Base-by-base conservation (phyloP, 2,329 filamentous ascomycete species). In the Zalaria obscura region DNA sequence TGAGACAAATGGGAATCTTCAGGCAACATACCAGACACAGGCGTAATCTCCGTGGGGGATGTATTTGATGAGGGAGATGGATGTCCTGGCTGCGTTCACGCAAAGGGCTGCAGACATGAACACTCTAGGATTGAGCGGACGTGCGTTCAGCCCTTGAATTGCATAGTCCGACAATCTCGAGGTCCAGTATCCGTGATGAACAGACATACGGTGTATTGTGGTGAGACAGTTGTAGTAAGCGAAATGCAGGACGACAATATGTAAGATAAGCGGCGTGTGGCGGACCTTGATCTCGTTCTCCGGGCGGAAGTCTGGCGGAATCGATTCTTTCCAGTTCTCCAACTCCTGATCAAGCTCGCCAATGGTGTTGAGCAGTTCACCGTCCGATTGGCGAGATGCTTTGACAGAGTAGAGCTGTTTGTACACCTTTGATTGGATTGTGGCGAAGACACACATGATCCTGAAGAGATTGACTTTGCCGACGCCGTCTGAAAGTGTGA, bases 171-270 rank as follows among this genome's bases (percentile, higher is more conserved):
- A 93, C 34, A 98, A 65, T 32, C 91, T 77, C 55, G 85, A 95
- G 1, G 89, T 96, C 91, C 91, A 98, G 64, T 94, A 95, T 9
- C 91, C 91, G 57, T 95, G 88, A 53, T 96, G 91, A 27, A 96
- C 83, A 35, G 86, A 93, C 91, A 96, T 98, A 40, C 91, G 84
- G 59, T 98, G 91, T 48, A 98, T 95, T 0, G 91, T 98, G 1
- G 89, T 95, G 40, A 98, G 66, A 53, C 88, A 95, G 59, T 98
- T 98, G 67, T 96, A 96, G 62, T 98, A 98, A 1, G 86, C 81
- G 54, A 98, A 93, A 60, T 98, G 91, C 44, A 98, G 67, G 58
- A 94, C 85, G 46, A 94, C 88, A 40, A 98, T 78, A 50, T 96
- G 89, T 18, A 98, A 69, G 18, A 96, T 88, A n/a, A 96, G 70